A percentile compares a stretch with the other conserved stretches of the same genome.
These are phyloP conservation scores for Cercospora brassicicola DNA, from an alignment of 2,329 filamentous ascomycete genomes.

Conservation along the genomic window DNA sequence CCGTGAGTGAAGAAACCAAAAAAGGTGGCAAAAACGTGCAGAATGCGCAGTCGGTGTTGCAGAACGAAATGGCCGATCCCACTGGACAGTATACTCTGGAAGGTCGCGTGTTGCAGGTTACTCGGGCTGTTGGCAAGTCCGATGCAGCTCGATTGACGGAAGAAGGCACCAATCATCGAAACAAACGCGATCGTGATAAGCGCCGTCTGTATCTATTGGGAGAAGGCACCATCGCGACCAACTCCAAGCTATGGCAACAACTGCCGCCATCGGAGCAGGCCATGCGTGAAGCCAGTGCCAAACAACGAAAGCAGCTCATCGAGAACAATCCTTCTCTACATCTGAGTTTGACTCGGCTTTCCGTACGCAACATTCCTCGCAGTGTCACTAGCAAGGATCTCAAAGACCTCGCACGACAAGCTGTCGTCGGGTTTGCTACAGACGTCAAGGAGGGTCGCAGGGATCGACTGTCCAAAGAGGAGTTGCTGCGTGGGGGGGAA, in stretches of 20 bases:
- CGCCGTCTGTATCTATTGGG: constrained; percentile 81
- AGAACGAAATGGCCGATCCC: constrained; percentile 79
- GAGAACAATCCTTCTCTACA: constrained; percentile 88
- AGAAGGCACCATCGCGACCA: constrained; percentile 79
- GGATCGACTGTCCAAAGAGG: constrained; percentile 82
- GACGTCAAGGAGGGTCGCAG: constrained; percentile 80
- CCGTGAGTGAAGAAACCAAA: constrained; percentile 32
- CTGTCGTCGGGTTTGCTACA: constrained; percentile 88
- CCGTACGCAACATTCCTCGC: constrained; percentile 85
- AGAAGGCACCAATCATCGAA: constrained; percentile 62
- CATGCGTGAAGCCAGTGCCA: constrained; percentile 82
- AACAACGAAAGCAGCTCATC: constrained; percentile 85
- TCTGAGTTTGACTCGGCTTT: constrained; percentile 83
- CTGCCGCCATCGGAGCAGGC: constrained; percentile 78
- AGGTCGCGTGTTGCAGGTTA: constrained; percentile 80
- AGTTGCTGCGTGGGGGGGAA: constrained; percentile 74
- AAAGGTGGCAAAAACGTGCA: constrained; percentile 31
- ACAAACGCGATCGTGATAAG: constrained; percentile 79
- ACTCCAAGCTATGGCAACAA: constrained; percentile 72
- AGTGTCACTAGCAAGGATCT: constrained; percentile 81
- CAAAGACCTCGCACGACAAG: constrained; percentile 85
- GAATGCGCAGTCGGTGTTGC: constrained; percentile 76
- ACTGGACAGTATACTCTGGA: constrained; percentile 86
- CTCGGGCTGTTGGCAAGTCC: constrained; percentile 78
- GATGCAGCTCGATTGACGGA: constrained; percentile 76